Conservation (phyloP, 2,329 filamentous ascomycete genomes). For the Endocalyx cinctus region DNA sequence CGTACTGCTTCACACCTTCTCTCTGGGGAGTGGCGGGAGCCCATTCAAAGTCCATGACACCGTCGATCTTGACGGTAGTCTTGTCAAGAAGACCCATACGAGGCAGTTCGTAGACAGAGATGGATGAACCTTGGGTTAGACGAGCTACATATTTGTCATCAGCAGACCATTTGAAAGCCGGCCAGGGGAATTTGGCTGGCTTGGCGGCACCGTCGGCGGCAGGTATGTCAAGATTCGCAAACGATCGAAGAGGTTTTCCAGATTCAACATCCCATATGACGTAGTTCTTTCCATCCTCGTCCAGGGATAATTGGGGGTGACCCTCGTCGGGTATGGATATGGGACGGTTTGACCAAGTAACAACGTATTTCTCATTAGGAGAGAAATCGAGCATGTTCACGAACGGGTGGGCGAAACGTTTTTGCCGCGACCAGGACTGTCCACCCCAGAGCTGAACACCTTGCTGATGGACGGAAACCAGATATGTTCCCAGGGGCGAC, state of each 20-base stretch:
- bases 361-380: constrained; percentile 84
- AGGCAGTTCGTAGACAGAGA: constrained; percentile 86
- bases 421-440: constrained; percentile 80
- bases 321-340: constrained; percentile 87
- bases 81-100: constrained; percentile 88
- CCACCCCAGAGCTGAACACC: constrained; percentile 98
- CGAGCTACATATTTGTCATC: constrained; percentile 97
- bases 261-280: constrained; percentile 97
- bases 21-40: constrained; percentile 77
- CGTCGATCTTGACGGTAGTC: constrained; percentile 91
- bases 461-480: constrained; percentile 91
- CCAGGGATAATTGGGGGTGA: constrained; percentile 75
- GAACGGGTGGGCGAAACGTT: constrained; percentile 89
- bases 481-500: constrained; percentile 90
- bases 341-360: constrained; percentile 93
- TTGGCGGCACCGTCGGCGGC: constrained; percentile 55
- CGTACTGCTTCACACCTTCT: constrained; percentile 83
- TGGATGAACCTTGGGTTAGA: constrained; percentile 80
- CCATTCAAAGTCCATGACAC: constrained; percentile 98
- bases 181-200: constrained; percentile 80
- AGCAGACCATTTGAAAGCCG: constrained; percentile 98
- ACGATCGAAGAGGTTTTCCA: constrained; percentile 84
- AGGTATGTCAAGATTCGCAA: constrained; percentile 81
- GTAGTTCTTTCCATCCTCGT: constrained; percentile 99
- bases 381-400: constrained; percentile 97